Conservation (phyloP, 257 asterid genomes). For the Salvia splendens region DNA sequence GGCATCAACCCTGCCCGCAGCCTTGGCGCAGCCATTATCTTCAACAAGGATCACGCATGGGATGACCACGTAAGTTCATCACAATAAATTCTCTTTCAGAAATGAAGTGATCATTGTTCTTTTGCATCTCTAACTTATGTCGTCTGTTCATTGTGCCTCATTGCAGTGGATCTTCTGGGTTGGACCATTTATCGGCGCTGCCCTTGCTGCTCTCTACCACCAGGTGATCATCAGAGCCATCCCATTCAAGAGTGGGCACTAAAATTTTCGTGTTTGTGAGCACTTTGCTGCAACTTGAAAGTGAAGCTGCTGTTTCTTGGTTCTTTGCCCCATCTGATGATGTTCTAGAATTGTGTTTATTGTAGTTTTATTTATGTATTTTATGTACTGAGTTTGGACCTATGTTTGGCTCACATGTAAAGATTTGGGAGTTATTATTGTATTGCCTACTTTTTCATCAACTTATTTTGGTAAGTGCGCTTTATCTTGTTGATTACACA, state of each 20-base stretch:
- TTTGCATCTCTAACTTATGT: neutral
- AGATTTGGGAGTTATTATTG: slow-evolving; percentile 27
- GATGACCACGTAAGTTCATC: slow-evolving; percentile 62
- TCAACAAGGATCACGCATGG: slow-evolving; percentile 70
- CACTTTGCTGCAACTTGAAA: slow-evolving; percentile 15
- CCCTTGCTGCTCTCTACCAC: slow-evolving; percentile 74
- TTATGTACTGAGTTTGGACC: slow-evolving; percentile 20
- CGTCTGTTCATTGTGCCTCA: neutral
- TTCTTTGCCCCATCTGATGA: neutral
- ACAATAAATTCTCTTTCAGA: too few species aligned
- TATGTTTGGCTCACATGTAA: slow-evolving; percentile 37
- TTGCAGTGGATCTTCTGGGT: slow-evolving; percentile 82
- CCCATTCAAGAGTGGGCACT: slow-evolving; percentile 67
- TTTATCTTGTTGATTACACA: neutral
- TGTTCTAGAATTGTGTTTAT: slow-evolving; percentile 35
- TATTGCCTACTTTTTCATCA: neutral
- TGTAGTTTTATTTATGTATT: slow-evolving; percentile 32
- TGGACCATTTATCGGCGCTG: slow-evolving; percentile 83
- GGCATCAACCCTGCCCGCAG: slow-evolving; percentile 84
- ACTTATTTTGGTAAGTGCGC: too few species aligned
- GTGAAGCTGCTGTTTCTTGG: slow-evolving; percentile 18
- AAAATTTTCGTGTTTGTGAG: neutral
- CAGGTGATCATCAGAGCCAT: slow-evolving; percentile 72
- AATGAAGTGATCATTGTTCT: neutral
- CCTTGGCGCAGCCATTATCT: slow-evolving; percentile 74